A percentile compares a stretch with the other conserved stretches of the same genome.
These are phyloP conservation scores for Caloboletus firmus DNA, from an alignment of 1,284 basidiomycete species.

Conservation along the genomic window DNA sequence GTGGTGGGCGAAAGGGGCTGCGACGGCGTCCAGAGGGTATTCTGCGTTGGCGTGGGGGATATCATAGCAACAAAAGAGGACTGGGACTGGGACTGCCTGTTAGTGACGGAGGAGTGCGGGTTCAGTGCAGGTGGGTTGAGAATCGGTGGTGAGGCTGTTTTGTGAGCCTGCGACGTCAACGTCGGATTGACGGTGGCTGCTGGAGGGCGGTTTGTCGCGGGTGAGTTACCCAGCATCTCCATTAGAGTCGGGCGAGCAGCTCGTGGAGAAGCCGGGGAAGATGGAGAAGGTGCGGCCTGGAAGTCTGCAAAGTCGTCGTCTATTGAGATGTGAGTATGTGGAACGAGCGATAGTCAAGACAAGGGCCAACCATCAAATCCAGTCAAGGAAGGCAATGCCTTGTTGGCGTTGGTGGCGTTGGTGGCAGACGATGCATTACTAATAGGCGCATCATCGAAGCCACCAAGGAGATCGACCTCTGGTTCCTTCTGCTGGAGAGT, in stretches of 20 bases:
- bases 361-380: conserved; percentile 21
- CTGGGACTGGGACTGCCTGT: conserved; percentile 11
- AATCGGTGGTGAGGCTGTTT: conserved; percentile 14
- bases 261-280: conserved; percentile 36
- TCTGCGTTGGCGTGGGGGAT: conserved; percentile 25
- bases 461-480: conserved; percentile 71
- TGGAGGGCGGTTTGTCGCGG: conserved; percentile 20
- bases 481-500: conserved; percentile 47
- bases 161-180: conserved; percentile 11
- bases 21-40: conserved; percentile 25
- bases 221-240: conserved; percentile 48
- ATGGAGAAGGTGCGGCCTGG: conserved; percentile 67
- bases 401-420: conserved; percentile 47
- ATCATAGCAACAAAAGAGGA: conserved; percentile 7
- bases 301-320: conserved; percentile 94
- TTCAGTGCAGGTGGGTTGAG: conserved; percentile 8
- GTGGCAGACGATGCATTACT: conserved; percentile 31
- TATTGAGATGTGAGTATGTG: conserved; percentile 25
- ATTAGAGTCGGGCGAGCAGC: conserved; percentile 49
- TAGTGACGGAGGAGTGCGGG: conserved; percentile 18
- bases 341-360: neutral
- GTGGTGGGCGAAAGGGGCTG: conserved; percentile 27
- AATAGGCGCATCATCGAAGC: conserved; percentile 63
- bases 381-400: conserved; percentile 54
- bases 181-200: conserved; percentile 22